Conservation (phyloP, 2,329 filamentous ascomycete species). For the Penicillium expansum region DNA sequence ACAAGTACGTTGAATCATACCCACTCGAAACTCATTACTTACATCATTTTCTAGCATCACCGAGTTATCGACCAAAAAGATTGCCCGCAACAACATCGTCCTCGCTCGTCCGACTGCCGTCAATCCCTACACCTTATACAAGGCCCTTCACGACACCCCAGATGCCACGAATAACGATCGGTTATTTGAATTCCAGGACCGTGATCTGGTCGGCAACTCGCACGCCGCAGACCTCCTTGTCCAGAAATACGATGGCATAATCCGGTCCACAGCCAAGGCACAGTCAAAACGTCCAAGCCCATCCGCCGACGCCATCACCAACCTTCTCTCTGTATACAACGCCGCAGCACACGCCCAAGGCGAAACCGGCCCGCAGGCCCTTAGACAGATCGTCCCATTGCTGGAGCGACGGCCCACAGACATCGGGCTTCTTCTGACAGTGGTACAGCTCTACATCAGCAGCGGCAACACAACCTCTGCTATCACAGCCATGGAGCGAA, state of each 20-base stretch:
- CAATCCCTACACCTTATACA: constrained; percentile 60
- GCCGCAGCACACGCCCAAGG: constrained; percentile 67
- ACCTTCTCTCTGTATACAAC: constrained; percentile 61
- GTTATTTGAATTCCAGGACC: constrained; percentile 59
- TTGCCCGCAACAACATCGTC: constrained; percentile 60
- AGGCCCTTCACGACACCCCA: constrained; percentile 53
- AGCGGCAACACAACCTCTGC: constrained; percentile 71
- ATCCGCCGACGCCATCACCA: constrained; percentile 51
- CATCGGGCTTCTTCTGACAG: constrained; percentile 73
- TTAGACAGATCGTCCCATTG: constrained; percentile 67
- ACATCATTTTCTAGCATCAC: constrained; percentile 45
- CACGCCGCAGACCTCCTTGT: constrained; percentile 58
- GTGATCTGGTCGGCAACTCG: constrained; percentile 53
- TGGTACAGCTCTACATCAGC: constrained; percentile 76
- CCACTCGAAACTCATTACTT: constrained; percentile 1
- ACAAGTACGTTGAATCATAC: constrained; percentile 42
- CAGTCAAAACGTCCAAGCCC: constrained; percentile 50
- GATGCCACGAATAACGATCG: constrained; percentile 50
- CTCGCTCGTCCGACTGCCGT: constrained; percentile 45
- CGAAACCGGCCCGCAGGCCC: constrained; percentile 62
- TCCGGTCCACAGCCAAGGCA: constrained; percentile 52
- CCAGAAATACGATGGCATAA: constrained; percentile 60
- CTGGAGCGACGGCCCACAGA: constrained; percentile 74
- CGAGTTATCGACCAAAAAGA: constrained; percentile 57
- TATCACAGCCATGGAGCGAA: constrained; percentile 69